These are phyloP conservation scores for Kuraishia capsulata DNA, from an alignment of 805 yeast genomes.

Conservation along the genomic window DNA sequence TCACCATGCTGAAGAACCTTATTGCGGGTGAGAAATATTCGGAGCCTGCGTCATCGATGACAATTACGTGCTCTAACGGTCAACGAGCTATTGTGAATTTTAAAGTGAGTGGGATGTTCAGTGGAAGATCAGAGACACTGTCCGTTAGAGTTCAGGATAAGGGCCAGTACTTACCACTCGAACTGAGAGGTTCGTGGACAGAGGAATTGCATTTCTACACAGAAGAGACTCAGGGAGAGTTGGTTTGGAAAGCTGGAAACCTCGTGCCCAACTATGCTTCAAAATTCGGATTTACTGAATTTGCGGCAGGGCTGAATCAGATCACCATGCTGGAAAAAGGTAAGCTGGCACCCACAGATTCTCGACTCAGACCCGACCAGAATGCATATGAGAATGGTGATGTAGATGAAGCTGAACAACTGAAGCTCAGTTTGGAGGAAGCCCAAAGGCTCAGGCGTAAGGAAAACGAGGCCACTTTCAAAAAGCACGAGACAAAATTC, in stretches of 20 bases:
- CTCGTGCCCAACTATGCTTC: conserved; percentile 47
- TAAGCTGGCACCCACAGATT: conserved; percentile 73
- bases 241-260: conserved; percentile 68
- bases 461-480: conserved; percentile 34
- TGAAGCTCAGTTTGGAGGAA: conserved; percentile 67
- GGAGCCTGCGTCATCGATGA: conserved; percentile 70
- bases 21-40: conserved; percentile 93
- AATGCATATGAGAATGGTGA: conserved; percentile 60
- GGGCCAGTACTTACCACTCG: conserved; percentile 22
- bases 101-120: conserved; percentile 77
- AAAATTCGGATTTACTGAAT: conserved; percentile 81
- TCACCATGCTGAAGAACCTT: conserved; percentile 72
- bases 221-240: conserved; percentile 14
- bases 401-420: conserved; percentile 59
- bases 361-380: conserved; percentile 85
- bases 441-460: conserved; percentile 72
- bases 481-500: conserved; percentile 48
- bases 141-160: conserved; percentile 33
- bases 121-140: conserved; percentile 71
- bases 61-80: conserved; percentile 62
- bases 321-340: conserved; percentile 63
- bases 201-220: conserved; percentile 41
- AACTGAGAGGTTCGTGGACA: conserved; percentile 78
- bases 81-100: conserved; percentile 63
- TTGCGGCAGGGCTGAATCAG: conserved; percentile 75